These are phyloP conservation scores for Solanum piurae DNA, from an alignment of 257 asterid genomes.

Conservation along the genomic window DNA sequence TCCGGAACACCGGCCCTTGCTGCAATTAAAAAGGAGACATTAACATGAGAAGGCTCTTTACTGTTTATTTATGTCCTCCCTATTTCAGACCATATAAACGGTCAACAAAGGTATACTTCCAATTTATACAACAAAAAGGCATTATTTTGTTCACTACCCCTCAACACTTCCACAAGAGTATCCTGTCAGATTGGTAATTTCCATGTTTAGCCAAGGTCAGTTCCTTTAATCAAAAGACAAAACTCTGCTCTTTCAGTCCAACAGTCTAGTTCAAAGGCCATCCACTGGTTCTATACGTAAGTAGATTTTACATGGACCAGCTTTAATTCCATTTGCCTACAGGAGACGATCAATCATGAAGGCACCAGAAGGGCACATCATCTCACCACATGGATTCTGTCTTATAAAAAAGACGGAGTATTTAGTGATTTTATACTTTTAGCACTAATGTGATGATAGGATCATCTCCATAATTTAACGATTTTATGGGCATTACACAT, in stretches of 20 bases:
- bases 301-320: not conserved
- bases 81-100: not conserved
- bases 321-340: not conserved
- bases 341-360: not conserved
- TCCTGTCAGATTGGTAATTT: not conserved
- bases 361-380: not conserved
- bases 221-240: not conserved
- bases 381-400: not conserved
- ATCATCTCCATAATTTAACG: not conserved
- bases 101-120: not conserved
- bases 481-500: not conserved
- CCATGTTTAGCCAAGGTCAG: not conserved
- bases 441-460: not conserved
- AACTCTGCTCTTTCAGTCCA: not conserved
- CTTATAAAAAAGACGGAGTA: not conserved
- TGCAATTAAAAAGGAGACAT: constrained; percentile 5
- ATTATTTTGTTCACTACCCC: not conserved
- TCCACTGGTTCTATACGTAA: not conserved
- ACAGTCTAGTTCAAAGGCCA: not conserved
- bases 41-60: not conserved
- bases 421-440: not conserved
- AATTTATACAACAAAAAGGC: not conserved
- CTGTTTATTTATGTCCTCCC: not conserved
- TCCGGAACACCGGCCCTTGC: constrained; percentile 37
- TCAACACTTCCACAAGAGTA: not conserved